Percentiles rank a stretch among this genome's conserved stretches.
Conservation (phyloP, 768 basidiomycete species). For the Cantharellus anzutake region DNA sequence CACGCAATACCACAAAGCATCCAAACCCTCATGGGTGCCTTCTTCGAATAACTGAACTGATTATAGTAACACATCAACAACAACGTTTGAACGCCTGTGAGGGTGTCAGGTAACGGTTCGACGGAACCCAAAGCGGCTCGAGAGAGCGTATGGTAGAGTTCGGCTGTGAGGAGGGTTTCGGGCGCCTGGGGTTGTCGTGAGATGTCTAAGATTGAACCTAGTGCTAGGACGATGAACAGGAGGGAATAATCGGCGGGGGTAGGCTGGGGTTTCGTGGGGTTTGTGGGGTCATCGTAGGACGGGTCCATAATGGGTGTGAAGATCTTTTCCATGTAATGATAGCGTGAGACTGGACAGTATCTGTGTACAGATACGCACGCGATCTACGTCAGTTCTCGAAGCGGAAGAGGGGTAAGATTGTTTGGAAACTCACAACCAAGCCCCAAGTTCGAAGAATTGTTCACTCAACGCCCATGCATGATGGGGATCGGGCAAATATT, state of each 20-base stretch:
- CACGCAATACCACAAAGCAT: conserved; percentile 6
- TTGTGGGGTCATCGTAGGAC: conserved; percentile 6
- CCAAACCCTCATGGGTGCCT: conserved; percentile 6
- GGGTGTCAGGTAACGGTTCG: conserved; percentile 1
- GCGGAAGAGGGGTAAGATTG: neutral
- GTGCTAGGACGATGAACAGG: conserved; percentile 41
- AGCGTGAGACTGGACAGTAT: conserved; percentile 6
- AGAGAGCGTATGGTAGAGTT: conserved; percentile 7
- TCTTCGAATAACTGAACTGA: conserved; percentile 8
- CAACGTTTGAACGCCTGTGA: conserved; percentile 8
- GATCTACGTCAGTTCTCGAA: neutral
- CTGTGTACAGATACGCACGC: conserved; percentile 1
- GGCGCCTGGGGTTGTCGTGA: conserved; percentile 27
- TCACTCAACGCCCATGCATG: neutral
- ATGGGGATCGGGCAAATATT: neutral
- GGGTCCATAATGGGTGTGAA: conserved; percentile 6
- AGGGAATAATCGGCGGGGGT: conserved; percentile 14
- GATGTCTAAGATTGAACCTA: conserved; percentile 44
- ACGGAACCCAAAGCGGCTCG: conserved; percentile 7
- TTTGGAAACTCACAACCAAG: conserved; percentile 6
- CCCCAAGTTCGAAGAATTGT: conserved; percentile 4
- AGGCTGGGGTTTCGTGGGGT: conserved; percentile 30
- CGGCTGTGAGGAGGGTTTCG: neutral
- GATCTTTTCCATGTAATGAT: conserved; percentile 5
- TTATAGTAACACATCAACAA: conserved; percentile 9